Evolutionary conservation across 441 rosid species (phyloP).

Genomic region (Aquilaria agallochum): DNA sequence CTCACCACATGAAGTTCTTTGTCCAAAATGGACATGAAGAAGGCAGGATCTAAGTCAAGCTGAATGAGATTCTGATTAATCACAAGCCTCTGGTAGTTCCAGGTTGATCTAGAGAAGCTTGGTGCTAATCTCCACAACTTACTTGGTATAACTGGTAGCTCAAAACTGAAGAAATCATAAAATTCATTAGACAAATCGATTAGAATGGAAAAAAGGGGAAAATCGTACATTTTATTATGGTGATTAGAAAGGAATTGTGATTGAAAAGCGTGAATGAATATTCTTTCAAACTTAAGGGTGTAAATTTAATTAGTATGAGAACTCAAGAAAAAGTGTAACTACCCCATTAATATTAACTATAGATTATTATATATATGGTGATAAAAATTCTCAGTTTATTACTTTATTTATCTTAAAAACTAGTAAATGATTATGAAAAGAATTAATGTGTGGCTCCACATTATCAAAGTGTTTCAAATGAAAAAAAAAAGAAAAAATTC

Average conservation of each 20-base stretch:
- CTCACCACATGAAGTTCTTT: conserved; percentile 72
- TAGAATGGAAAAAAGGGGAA: not conserved
- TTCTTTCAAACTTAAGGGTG: too few relatives aligned
- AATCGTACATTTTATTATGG: conserved; percentile 48
- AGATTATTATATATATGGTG: too few relatives aligned
- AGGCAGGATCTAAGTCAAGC: conserved; percentile 36
- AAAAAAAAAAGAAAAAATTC: too few relatives aligned
- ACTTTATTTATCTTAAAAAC: too few relatives aligned
- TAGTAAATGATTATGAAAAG: too few relatives aligned
- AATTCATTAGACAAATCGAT: not conserved
- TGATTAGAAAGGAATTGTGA: conserved; percentile 56
- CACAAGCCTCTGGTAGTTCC: conserved; percentile 83
- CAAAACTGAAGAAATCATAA: not conserved
- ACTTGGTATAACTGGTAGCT: conserved; percentile 58
- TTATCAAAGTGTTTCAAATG: too few relatives aligned
- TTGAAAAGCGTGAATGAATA: conserved; percentile 46
- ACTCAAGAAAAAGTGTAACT: too few relatives aligned
- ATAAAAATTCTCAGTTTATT: too few relatives aligned
- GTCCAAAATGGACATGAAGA: conserved; percentile 48
- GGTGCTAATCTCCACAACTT: conserved; percentile 73
- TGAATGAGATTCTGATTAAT: conserved; percentile 37
- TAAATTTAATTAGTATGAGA: too few relatives aligned
- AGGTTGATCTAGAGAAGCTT: conserved; percentile 84
- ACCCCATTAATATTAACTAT: too few relatives aligned
- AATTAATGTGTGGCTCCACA: too few relatives aligned